Evolutionary conservation across 257 asterid genomes (phyloP).

Genomic region (Plantago elongata): DNA sequence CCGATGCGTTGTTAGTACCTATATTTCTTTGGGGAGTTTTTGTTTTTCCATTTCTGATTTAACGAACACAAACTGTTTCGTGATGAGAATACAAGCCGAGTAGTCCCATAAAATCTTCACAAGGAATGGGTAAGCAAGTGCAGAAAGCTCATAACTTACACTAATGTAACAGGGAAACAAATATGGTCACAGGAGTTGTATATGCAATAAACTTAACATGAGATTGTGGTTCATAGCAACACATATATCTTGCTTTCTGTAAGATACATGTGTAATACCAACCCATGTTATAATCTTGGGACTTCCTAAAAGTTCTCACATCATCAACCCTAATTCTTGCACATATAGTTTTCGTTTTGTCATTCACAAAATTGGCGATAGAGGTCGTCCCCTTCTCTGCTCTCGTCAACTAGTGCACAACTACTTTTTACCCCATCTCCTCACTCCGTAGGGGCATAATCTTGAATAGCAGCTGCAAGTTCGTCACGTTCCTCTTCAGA

Average conservation of each 20-base stretch:
- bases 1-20: too few relatives aligned
- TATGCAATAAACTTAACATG: slow-evolving; percentile 7
- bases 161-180: background rate
- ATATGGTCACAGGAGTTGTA: slow-evolving; percentile 11
- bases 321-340: slow-evolving; percentile 13
- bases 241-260: slow-evolving; percentile 17
- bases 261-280: slow-evolving; percentile 16
- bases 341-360: background rate
- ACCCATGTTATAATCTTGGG: slow-evolving; percentile 17
- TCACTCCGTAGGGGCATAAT: slow-evolving; percentile 68
- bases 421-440: slow-evolving; percentile 21
- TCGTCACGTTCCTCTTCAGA: slow-evolving; percentile 70
- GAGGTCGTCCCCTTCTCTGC: background rate
- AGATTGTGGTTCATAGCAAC: slow-evolving; percentile 15
- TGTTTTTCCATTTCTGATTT: too few relatives aligned
- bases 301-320: slow-evolving; percentile 17
- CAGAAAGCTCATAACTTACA: background rate
- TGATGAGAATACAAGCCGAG: too few relatives aligned
- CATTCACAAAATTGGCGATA: background rate
- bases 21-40: too few relatives aligned
- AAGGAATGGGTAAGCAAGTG: background rate
- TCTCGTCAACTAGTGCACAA: slow-evolving; percentile 38
- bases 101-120: too few relatives aligned
- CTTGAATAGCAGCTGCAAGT: slow-evolving; percentile 72
- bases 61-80: too few relatives aligned